phyloP scores from a whole-genome alignment of 2,329 filamentous ascomycete species.

The Fusarium sp. region DNA sequence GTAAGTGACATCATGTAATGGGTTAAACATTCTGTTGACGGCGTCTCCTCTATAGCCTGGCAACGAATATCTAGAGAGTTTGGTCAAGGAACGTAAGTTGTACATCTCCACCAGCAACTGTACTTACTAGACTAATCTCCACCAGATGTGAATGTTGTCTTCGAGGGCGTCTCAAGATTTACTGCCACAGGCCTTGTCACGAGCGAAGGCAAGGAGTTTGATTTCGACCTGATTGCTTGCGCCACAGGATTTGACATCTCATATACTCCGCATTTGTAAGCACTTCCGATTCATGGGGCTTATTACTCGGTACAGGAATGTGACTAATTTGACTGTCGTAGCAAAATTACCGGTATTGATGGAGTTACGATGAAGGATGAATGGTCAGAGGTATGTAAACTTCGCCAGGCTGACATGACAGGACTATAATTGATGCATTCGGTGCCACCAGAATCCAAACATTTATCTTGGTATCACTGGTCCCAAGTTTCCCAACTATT shows the following conservation, averaged over 20 bases:
- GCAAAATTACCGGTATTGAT: not conserved
- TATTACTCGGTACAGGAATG: rapidly evolving
- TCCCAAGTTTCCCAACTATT: not conserved
- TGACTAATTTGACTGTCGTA: not conserved
- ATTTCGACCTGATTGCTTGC: not conserved
- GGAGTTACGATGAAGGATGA: not conserved
- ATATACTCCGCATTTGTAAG: not conserved
- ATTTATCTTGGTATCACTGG: not conserved
- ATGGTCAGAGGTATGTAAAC: not conserved
- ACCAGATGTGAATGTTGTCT: not conserved
- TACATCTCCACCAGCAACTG: not conserved
- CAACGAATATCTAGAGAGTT: not conserved
- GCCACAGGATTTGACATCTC: not conserved
- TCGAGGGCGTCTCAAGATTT: not conserved
- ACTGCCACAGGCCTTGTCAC: not conserved
- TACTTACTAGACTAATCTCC: not conserved
- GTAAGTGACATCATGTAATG: too few species aligned
- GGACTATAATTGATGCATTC: not conserved
- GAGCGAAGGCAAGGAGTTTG: not conserved
- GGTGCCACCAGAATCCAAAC: not conserved
- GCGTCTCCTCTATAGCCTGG: not conserved
- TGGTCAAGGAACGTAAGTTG: not conserved
- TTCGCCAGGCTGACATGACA: rapidly evolving
- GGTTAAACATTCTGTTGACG: rapidly evolving
- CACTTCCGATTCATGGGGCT: rapidly evolving